A percentile compares a stretch with the other conserved stretches of the same genome.
These are phyloP conservation scores for Mallotus nudiflorus DNA, from an alignment of 345 rosid species.

Conservation along the genomic window DNA sequence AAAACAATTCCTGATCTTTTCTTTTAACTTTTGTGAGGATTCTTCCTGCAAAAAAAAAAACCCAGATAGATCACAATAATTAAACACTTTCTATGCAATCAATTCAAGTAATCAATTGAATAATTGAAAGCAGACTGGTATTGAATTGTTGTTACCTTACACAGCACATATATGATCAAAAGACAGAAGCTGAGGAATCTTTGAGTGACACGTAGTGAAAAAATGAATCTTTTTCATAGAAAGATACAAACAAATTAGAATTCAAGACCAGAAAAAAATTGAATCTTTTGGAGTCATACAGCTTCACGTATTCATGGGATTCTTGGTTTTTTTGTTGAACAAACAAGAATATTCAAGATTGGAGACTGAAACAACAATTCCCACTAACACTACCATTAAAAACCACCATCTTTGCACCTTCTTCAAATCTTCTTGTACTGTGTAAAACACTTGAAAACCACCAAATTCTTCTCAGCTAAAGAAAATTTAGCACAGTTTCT, in stretches of 20 bases:
- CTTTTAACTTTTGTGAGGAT: neutral
- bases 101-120: neutral
- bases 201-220: constrained; percentile 2
- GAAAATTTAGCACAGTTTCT: neutral
- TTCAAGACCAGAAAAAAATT: neutral
- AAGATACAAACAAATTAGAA: constrained; percentile 13
- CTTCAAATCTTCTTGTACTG: too few relatives aligned
- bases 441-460: too few relatives aligned
- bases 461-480: constrained; percentile 1
- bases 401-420: neutral
- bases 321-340: too few relatives aligned
- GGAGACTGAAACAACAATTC: neutral
- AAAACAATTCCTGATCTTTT: neutral
- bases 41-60: constrained; percentile 24
- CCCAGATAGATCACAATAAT: constrained; percentile 13
- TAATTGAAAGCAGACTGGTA: neutral
- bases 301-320: neutral
- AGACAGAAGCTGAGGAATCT: constrained; percentile 8
- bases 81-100: neutral
- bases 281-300: neutral
- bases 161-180: constrained; percentile 13
- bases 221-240: neutral
- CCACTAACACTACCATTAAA: neutral
- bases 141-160: constrained; percentile 32
- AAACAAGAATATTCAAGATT: neutral